Conservation (phyloP, 1,284 basidiomycete species). For the Pseudozyma sp. region DNA sequence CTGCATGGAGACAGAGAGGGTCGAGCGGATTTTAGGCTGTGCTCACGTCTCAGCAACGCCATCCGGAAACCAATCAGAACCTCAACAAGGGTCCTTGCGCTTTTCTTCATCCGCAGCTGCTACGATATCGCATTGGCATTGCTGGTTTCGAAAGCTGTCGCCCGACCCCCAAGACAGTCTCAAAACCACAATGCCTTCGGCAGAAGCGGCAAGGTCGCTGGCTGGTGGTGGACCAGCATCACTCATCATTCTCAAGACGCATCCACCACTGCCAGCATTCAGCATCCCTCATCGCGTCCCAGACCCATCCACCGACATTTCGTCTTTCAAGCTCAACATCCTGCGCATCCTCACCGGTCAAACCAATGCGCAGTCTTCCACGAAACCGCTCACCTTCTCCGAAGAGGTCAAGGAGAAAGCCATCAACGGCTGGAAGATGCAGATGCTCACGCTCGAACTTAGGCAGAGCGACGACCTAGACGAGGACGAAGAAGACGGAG, state of each 20-base stretch:
- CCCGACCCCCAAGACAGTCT: too few relatives aligned
- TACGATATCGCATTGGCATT: too few relatives aligned
- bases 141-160: too few relatives aligned
- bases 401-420: conserved; percentile 65
- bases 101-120: too few relatives aligned
- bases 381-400: conserved; percentile 54
- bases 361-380: conserved; percentile 40
- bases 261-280: conserved; percentile 61
- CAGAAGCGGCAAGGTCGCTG: conserved; percentile 22
- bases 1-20: neutral
- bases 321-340: conserved; percentile 60
- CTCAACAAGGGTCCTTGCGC: neutral
- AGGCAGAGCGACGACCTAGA: conserved; percentile 57
- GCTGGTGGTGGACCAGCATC: conserved; percentile 49
- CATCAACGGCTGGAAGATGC: conserved; percentile 65
- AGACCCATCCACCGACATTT: conserved; percentile 50
- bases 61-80: neutral
- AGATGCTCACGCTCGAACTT: conserved; percentile 65
- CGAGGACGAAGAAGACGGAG: conserved; percentile 15
- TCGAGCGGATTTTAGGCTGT: neutral
- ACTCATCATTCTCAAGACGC: conserved; percentile 54
- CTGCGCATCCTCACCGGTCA: conserved; percentile 63
- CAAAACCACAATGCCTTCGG: conserved; percentile 25
- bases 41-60: neutral
- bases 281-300: conserved; percentile 63